phyloP scores from a whole-genome alignment of 176 grass and related monocot species.

The Tuctoria greenei region DNA sequence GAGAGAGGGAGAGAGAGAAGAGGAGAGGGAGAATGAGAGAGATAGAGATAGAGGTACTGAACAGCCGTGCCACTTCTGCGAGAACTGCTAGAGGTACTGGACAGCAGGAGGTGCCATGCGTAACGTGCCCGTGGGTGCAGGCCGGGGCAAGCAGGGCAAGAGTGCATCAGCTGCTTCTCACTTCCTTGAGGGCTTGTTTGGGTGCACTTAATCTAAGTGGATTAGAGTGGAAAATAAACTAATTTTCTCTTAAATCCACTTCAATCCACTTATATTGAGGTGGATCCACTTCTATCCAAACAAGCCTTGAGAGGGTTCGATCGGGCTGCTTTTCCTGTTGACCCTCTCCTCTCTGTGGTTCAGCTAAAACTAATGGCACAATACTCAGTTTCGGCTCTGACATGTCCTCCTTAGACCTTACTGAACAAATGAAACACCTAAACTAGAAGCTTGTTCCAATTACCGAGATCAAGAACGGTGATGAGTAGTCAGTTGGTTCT shows the following conservation, averaged over 20 bases:
- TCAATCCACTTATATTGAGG: too few species aligned
- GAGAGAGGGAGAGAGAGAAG: too few species aligned
- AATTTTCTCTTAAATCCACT: too few species aligned
- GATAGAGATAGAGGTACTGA: too few species aligned
- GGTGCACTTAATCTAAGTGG: too few species aligned
- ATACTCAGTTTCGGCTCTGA: constrained; percentile 74
- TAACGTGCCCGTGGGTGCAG: constrained; percentile 90
- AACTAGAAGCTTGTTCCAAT: constrained; percentile 23
- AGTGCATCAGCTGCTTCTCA: constrained; percentile 53
- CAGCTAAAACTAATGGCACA: constrained; percentile 45
- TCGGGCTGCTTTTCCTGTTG: constrained; percentile 40
- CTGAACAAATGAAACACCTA: constrained; percentile 45
- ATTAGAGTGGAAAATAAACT: too few species aligned
- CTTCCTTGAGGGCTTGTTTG: too few species aligned
- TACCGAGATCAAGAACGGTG: constrained; percentile 16
- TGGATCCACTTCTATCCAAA: too few species aligned
- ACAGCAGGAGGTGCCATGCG: constrained; percentile 89
- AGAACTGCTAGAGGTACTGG: constrained; percentile 99
- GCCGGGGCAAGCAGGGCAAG: constrained; percentile 88
- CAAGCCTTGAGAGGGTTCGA: constrained; percentile 45
- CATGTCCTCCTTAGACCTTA: constrained; percentile 32
- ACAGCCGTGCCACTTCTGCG: constrained; percentile 95
- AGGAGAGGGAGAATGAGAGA: too few species aligned
- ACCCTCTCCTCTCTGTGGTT: constrained; percentile 39
- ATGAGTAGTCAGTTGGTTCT: constrained; percentile 41